Evolutionary conservation across 495 filamentous ascomycete species (phyloP).

Genomic region (Xylaria cubensis): DNA sequence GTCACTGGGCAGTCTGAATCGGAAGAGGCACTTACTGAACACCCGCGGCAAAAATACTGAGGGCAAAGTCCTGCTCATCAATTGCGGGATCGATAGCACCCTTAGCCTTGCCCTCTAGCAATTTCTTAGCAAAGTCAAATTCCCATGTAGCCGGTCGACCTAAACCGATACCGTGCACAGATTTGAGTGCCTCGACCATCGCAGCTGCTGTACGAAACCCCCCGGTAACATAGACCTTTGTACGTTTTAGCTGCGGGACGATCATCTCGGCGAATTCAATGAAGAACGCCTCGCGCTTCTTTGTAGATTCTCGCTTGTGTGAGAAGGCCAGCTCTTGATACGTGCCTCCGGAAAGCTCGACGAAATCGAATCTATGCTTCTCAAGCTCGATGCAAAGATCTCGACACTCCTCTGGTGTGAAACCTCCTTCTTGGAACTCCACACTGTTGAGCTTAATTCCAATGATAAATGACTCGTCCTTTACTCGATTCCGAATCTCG

Average conservation of each 20-base stretch:
- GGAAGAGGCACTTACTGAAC: slow-evolving; percentile 42
- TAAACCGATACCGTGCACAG: slow-evolving; percentile 63
- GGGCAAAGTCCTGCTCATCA: slow-evolving; percentile 55
- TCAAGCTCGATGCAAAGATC: slow-evolving; percentile 63
- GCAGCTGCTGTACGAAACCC: slow-evolving; percentile 64
- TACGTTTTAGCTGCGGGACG: slow-evolving; percentile 59
- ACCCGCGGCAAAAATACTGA: slow-evolving; percentile 58
- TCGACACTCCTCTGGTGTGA: slow-evolving; percentile 61
- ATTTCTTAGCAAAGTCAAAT: slow-evolving; percentile 52
- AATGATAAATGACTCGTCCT: slow-evolving; percentile 58
- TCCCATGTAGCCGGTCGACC: slow-evolving; percentile 61
- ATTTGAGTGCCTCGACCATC: slow-evolving; percentile 64
- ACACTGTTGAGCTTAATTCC: slow-evolving; percentile 73
- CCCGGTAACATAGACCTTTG: slow-evolving; percentile 66
- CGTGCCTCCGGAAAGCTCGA: slow-evolving; percentile 71
- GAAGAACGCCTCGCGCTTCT: slow-evolving; percentile 68
- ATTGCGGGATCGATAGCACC: slow-evolving; percentile 51
- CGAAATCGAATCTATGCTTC: slow-evolving; percentile 63
- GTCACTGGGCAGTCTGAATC: not conserved
- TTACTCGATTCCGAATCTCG: slow-evolving; percentile 53
- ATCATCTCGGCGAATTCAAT: slow-evolving; percentile 68
- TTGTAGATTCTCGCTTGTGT: slow-evolving; percentile 60
- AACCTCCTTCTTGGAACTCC: slow-evolving; percentile 66
- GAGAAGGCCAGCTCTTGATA: slow-evolving; percentile 60
- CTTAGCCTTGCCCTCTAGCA: slow-evolving; percentile 55